Conservation (phyloP, 495 filamentous ascomycete genomes). For the Lindgomyces ingoldianus region DNA sequence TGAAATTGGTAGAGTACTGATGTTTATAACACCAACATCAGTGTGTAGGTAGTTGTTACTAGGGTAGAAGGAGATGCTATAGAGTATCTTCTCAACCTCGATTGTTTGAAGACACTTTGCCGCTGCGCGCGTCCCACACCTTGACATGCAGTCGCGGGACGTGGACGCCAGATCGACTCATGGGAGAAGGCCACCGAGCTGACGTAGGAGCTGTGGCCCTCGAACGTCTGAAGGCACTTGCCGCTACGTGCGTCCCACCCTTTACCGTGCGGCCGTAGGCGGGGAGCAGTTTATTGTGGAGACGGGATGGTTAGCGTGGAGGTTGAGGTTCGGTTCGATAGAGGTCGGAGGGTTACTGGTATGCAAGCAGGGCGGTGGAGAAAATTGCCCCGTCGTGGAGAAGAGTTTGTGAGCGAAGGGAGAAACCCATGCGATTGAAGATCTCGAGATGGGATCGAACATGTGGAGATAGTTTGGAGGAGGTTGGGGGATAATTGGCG, state of each 20-base stretch:
- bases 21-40: background rate
- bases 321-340: no score
- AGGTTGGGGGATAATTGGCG: no score
- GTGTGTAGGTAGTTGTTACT: background rate
- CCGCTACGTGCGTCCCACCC: background rate
- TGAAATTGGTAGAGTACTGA: background rate
- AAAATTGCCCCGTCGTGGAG: no score
- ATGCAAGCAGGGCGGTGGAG: no score
- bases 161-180: background rate
- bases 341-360: no score
- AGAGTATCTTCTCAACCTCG: background rate
- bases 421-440: no score
- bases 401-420: no score
- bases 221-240: background rate
- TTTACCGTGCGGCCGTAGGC: background rate
- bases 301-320: background rate
- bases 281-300: no score
- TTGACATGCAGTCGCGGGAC: slow-evolving; percentile 1
- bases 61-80: background rate
- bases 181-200: background rate
- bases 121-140: slow-evolving; percentile 1
- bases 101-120: background rate
- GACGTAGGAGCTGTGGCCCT: background rate
- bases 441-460: no score
- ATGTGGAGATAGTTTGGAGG: no score